Evolutionary conservation across 805 yeast species (phyloP).

Genomic region (Yarrowia yakushimensis): DNA sequence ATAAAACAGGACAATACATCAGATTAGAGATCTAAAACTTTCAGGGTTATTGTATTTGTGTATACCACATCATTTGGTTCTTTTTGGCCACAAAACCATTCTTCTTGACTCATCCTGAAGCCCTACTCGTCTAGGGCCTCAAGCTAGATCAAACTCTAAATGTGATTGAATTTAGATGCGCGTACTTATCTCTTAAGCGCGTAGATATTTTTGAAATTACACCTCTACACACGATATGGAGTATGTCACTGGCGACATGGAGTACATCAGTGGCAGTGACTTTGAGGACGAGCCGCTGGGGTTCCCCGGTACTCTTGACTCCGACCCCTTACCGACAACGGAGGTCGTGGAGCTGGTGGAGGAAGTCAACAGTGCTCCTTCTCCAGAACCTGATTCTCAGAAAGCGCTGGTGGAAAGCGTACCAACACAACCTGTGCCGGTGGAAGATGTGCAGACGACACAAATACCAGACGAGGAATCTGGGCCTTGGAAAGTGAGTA

Average conservation of each 20-base stretch:
- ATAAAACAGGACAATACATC: too few relatives aligned
- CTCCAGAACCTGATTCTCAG: not conserved
- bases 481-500: constrained; percentile 15
- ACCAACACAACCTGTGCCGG: not conserved
- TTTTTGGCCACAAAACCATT: too few relatives aligned
- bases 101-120: too few relatives aligned
- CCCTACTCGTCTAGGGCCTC: not conserved
- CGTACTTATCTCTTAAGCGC: constrained; percentile 10
- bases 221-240: constrained; percentile 11
- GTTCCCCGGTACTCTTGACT: constrained; percentile 13
- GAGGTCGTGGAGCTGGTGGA: not conserved
- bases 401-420: not conserved
- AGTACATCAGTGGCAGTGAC: constrained; percentile 21
- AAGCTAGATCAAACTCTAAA: not conserved
- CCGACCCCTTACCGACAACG: not conserved
- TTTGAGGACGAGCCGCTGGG: constrained; percentile 21
- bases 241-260: constrained; percentile 13
- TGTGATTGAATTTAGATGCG: not conserved
- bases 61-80: too few relatives aligned
- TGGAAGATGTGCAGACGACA: not conserved
- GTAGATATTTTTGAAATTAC: too few relatives aligned
- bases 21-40: too few relatives aligned
- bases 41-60: too few relatives aligned
- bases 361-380: constrained; percentile 5
- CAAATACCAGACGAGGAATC: not conserved